phyloP scores from a whole-genome alignment of 2,329 filamentous ascomycete genomes.

The Phialophora verrucosa region DNA sequence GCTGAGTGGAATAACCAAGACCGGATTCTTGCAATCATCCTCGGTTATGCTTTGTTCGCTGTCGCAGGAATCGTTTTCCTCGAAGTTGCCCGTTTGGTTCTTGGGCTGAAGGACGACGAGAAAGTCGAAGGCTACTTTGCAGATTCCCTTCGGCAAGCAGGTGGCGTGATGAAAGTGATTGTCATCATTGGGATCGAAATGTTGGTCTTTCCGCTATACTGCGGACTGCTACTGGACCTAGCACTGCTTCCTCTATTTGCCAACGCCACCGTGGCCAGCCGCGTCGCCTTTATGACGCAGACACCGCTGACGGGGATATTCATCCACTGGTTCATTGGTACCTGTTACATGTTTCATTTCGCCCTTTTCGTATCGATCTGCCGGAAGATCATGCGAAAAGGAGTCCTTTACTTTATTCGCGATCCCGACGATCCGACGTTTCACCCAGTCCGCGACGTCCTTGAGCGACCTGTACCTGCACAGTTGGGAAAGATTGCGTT shows the following conservation, averaged over 20 bases:
- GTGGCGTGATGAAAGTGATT: constrained; percentile 96
- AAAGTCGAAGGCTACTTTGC: constrained; percentile 75
- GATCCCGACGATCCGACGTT: constrained; percentile 98
- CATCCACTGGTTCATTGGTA: constrained; percentile 98
- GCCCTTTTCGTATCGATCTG: constrained; percentile 99
- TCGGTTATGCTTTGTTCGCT: constrained; percentile 80
- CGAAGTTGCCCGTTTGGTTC: constrained; percentile 72
- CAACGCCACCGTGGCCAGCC: constrained; percentile 74
- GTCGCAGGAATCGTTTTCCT: constrained; percentile 79
- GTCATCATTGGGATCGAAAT: constrained; percentile 99
- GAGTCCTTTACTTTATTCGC: constrained; percentile 95
- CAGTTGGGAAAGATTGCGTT: constrained; percentile 96
- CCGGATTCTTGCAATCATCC: constrained; percentile 73
- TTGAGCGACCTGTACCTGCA: constrained; percentile 88
- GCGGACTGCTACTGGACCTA: constrained; percentile 84
- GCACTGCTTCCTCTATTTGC: constrained; percentile 90
- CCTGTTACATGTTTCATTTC: constrained; percentile 99
- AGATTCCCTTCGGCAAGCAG: constrained; percentile 87
- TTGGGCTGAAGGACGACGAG: constrained; percentile 60
- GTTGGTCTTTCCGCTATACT: constrained; percentile 96
- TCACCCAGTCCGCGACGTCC: constrained; percentile 93
- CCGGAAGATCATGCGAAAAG: constrained; percentile 92
- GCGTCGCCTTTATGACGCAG: constrained; percentile 75
- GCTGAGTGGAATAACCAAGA: constrained; percentile 74
- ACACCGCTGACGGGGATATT: constrained; percentile 91